Conservation (phyloP, 345 rosid species). For the Ceriops tagal region DNA sequence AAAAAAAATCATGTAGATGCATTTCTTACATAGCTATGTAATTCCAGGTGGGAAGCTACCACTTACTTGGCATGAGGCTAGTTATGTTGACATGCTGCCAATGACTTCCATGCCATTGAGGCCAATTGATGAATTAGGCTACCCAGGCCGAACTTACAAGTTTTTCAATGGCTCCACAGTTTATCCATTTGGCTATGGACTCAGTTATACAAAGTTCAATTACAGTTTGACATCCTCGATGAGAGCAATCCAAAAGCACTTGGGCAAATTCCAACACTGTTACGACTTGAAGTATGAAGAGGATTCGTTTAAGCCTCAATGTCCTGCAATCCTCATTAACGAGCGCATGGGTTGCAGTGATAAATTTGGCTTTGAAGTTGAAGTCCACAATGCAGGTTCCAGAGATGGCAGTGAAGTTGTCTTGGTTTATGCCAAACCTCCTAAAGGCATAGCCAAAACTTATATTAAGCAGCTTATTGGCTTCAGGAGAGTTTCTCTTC, state of each 20-base stretch:
- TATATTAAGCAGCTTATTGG: conserved; percentile 35
- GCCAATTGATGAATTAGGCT: conserved; percentile 36
- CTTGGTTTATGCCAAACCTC: conserved; percentile 37
- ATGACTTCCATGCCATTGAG: conserved; percentile 54
- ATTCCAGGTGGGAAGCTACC: conserved; percentile 51
- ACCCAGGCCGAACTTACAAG: conserved; percentile 58
- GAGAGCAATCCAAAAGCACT: background rate
- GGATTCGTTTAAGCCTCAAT: background rate
- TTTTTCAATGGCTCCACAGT: conserved; percentile 47
- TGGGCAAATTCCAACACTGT: conserved; percentile 22
- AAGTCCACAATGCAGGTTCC: conserved; percentile 24
- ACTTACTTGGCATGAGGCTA: conserved; percentile 40
- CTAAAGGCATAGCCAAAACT: conserved; percentile 13
- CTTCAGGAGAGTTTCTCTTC: conserved; percentile 31
- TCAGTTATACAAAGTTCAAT: conserved; percentile 43
- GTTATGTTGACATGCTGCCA: conserved; percentile 34
- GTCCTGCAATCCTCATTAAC: conserved; percentile 16
- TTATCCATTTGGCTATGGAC: conserved; percentile 50
- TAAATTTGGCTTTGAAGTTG: conserved; percentile 14
- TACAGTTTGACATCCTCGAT: background rate
- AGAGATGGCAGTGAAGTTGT: conserved; percentile 35
- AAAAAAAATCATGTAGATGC: no score
- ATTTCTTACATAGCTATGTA: no score
- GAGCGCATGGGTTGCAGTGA: conserved; percentile 15
- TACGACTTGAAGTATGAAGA: background rate